Conservation (phyloP, 169 alveolate genomes). For the Plasmodium relictum region DNA sequence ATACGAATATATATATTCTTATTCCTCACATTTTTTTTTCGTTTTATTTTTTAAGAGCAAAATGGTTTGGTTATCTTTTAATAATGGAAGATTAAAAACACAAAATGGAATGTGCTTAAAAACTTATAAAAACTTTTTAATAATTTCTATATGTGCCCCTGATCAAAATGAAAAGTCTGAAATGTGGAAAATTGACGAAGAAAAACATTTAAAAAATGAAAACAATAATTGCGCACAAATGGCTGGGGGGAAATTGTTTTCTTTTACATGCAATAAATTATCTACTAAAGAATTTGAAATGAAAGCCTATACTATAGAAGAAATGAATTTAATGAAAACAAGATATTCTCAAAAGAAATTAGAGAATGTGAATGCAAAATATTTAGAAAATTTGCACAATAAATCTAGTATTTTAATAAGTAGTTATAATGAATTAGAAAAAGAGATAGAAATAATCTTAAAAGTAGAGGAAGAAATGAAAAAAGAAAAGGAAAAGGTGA, state of each 20-base stretch:
- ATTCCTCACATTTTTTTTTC: background rate
- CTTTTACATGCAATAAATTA: slow-evolving; percentile 53
- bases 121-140: slow-evolving; percentile 68
- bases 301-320: slow-evolving; percentile 24
- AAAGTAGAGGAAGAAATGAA: slow-evolving; percentile 50
- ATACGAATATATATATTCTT: background rate
- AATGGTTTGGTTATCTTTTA: slow-evolving; percentile 47
- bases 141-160: slow-evolving; percentile 61
- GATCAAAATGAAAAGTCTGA: slow-evolving; percentile 61
- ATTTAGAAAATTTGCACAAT: slow-evolving; percentile 8
- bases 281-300: slow-evolving; percentile 63
- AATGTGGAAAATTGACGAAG: slow-evolving; percentile 66
- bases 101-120: slow-evolving; percentile 70
- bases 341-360: slow-evolving; percentile 68
- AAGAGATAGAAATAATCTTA: slow-evolving; percentile 42
- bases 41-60: slow-evolving; percentile 22
- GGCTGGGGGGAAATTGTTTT: slow-evolving; percentile 68
- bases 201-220: slow-evolving; percentile 50
- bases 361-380: slow-evolving; percentile 40
- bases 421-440: slow-evolving; percentile 35
- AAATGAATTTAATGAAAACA: slow-evolving; percentile 68
- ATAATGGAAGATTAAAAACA: slow-evolving; percentile 39
- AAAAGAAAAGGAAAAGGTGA: slow-evolving; percentile 55
- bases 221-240: slow-evolving; percentile 60
- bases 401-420: slow-evolving; percentile 24